Evolutionary conservation across 2,329 filamentous ascomycete genomes (phyloP).

Genomic region (Stagonosporopsis tanaceti): DNA sequence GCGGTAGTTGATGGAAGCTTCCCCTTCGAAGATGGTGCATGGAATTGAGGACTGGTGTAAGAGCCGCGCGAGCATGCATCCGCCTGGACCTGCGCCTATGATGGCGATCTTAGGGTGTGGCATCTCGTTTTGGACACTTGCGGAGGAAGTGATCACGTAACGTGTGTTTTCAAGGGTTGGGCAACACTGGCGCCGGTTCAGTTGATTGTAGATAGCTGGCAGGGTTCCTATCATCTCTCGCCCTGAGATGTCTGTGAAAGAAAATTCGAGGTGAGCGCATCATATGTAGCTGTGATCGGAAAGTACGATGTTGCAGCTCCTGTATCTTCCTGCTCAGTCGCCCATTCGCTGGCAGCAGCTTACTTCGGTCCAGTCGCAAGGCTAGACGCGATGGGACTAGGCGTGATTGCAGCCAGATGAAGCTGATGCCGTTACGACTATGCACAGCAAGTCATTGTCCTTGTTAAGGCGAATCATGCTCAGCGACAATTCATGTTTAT

Average conservation of each 20-base stretch:
- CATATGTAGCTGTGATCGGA: not conserved
- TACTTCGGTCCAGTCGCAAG: slow-evolving; percentile 3
- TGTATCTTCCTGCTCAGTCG: not conserved
- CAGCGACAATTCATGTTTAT: not conserved
- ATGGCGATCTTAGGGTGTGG: slow-evolving; percentile 46
- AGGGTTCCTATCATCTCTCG: not conserved
- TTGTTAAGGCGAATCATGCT: not conserved
- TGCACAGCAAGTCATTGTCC: no score
- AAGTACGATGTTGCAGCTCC: not conserved
- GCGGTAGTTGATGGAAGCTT: slow-evolving; percentile 35
- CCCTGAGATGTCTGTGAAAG: not conserved
- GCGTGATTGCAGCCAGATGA: not conserved
- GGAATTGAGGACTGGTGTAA: slow-evolving; percentile 56
- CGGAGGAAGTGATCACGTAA: not conserved
- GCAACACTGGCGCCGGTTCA: not conserved
- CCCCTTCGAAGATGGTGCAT: slow-evolving; percentile 59
- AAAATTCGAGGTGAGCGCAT: not conserved
- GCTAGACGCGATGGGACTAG: slow-evolving; percentile 11
- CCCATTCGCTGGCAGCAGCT: not conserved
- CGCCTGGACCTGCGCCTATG: slow-evolving; percentile 52
- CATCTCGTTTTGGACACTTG: not conserved
- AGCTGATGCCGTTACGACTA: not conserved
- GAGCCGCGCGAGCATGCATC: slow-evolving; percentile 62
- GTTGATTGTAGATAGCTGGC: not conserved
- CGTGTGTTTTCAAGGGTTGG: not conserved